Conservation (phyloP, 352 stramenopile species). For the Blastocystis sp. region DNA sequence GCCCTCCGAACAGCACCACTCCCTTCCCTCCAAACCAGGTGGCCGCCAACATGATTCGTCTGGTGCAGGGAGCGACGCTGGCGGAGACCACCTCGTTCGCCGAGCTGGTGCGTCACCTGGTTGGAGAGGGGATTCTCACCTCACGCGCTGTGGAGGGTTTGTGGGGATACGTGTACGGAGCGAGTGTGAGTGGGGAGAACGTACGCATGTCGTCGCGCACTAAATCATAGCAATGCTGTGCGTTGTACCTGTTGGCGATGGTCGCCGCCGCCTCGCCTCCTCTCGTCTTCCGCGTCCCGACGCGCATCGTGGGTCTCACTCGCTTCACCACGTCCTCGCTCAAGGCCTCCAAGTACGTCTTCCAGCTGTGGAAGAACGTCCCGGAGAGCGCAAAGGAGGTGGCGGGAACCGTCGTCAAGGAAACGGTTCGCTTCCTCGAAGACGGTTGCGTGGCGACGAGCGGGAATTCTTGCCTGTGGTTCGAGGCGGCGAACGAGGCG, state of each 20-base stretch:
- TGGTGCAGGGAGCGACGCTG: conserved; percentile 78
- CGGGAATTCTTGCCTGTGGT: background rate
- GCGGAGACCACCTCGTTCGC: conserved; percentile 82
- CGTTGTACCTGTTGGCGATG: conserved; percentile 52
- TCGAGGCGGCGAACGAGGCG: conserved; percentile 27
- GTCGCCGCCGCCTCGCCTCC: background rate
- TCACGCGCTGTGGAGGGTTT: background rate
- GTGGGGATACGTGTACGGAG: conserved; percentile 37
- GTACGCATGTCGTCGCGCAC: background rate
- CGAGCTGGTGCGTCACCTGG: conserved; percentile 77
- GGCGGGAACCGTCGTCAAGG: background rate
- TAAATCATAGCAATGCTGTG: background rate
- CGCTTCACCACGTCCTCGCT: background rate
- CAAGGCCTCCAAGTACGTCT: conserved; percentile 18
- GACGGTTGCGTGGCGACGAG: background rate
- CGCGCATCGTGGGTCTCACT: background rate
- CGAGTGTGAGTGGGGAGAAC: background rate
- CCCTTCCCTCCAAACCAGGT: conserved; percentile 80
- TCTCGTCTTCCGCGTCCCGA: background rate
- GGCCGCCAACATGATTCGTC: conserved; percentile 80
- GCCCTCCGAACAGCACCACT: conserved; percentile 58
- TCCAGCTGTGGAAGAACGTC: conserved; percentile 16
- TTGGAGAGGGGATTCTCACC: conserved; percentile 15
- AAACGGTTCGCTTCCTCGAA: background rate
- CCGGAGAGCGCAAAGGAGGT: background rate